Percentiles rank a stretch among this genome's conserved stretches.
Evolutionary conservation across 1,139 yeast species (phyloP).

Genomic region (Taphrina populina): DNA sequence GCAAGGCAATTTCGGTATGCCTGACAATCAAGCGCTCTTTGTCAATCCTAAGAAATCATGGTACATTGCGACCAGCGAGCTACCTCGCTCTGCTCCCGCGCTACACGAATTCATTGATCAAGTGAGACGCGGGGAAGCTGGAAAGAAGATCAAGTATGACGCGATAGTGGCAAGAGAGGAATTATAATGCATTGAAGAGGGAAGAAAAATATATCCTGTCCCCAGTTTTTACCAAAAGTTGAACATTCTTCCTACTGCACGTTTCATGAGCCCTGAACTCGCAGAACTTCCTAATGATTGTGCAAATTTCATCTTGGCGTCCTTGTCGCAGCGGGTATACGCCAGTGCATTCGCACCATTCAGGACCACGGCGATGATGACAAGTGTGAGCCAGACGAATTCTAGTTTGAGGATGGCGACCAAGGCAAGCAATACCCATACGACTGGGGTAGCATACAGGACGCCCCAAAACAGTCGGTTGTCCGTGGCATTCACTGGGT

Average conservation of each 20-base stretch:
- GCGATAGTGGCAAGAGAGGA: neutral
- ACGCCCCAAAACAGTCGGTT: conserved; percentile 84
- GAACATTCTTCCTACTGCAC: conserved; percentile 24
- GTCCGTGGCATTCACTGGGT: conserved; percentile 87
- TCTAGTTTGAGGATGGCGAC: conserved; percentile 76
- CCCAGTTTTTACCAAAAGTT: conserved; percentile 17
- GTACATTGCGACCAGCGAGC: neutral
- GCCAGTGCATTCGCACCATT: conserved; percentile 35
- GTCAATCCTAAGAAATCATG: conserved; percentile 16
- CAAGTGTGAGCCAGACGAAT: conserved; percentile 61
- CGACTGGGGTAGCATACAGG: conserved; percentile 68
- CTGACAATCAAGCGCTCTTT: conserved; percentile 1
- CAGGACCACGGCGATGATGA: conserved; percentile 35
- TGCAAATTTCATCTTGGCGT: conserved; percentile 35
- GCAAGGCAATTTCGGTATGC: neutral
- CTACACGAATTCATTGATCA: conserved; percentile 20
- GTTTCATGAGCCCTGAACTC: conserved; percentile 23
- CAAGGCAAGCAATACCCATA: conserved; percentile 72
- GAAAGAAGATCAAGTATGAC: neutral
- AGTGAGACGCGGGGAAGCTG: conserved; percentile 21
- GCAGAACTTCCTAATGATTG: conserved; percentile 21
- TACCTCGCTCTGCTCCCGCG: neutral
- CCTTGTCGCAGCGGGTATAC: conserved; percentile 37
- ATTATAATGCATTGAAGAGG: neutral
- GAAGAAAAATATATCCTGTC: neutral